Conservation (phyloP, 1,284 basidiomycete genomes). For the Ceratobasidium sp. region DNA sequence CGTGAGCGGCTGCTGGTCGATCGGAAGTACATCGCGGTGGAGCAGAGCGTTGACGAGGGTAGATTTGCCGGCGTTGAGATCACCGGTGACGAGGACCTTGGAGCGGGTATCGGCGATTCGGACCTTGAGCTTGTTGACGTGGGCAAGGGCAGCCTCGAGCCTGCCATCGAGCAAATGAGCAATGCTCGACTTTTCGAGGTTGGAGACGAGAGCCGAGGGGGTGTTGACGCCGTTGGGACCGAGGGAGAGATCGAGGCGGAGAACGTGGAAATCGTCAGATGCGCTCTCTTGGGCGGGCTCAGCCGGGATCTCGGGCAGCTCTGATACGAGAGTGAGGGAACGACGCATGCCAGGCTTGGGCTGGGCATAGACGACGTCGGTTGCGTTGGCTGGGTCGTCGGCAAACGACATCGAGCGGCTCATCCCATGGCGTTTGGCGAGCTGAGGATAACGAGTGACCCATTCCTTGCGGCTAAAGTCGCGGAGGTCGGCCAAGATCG, state of each 20-base stretch:
- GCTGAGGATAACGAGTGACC: conserved; percentile 85
- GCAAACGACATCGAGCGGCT: conserved; percentile 79
- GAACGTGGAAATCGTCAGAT: conserved; percentile 77
- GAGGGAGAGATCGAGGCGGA: conserved; percentile 92
- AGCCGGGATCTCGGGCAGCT: conserved; percentile 41
- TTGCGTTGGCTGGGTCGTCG: conserved; percentile 74
- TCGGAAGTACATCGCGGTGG: conserved; percentile 89
- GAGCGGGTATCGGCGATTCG: conserved; percentile 93
- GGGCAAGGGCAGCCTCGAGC: conserved; percentile 76
- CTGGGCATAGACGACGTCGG: conserved; percentile 68
- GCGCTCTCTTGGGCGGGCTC: conserved; percentile 1
- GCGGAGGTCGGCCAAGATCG: conserved; percentile 74
- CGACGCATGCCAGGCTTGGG: conserved; percentile 56
- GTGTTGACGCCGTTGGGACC: conserved; percentile 74
- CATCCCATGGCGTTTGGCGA: conserved; percentile 50
- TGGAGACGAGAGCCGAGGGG: conserved; percentile 83
- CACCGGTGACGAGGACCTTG: conserved; percentile 98
- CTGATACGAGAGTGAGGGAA: conserved; percentile 48
- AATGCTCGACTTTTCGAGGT: conserved; percentile 91
- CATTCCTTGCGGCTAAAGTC: conserved; percentile 86
- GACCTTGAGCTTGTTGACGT: conserved; percentile 84
- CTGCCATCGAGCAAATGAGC: conserved; percentile 91
- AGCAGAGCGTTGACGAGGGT: conserved; percentile 97
- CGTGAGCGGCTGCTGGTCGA: conserved; percentile 98
- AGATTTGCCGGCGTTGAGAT: conserved; percentile 98